Evolutionary conservation across 2,329 filamentous ascomycete genomes (phyloP), one percentile per base, ranked within the genome.

Genomic region (Chrysosporium queenslandicum): DNA sequence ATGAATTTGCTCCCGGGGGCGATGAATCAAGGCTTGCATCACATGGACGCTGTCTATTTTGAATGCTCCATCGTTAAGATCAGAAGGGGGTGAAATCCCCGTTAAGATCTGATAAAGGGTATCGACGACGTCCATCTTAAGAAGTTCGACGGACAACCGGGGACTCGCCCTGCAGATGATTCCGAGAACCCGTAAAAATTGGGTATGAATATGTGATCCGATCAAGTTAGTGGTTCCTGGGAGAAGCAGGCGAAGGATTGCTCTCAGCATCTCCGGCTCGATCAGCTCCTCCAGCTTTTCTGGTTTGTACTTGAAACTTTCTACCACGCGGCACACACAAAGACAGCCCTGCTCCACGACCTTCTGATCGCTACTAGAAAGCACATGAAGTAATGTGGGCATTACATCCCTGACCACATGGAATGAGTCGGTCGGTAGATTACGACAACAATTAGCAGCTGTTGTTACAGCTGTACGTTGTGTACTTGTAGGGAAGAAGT

Each of bases 31-130:
- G 34, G 94, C 89, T 71, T 98, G 92, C 94, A 98, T 98, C 62
- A 98, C 92, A 42, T 98, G 81, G 52, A 97, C 91, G 64, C 89
- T 95, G 68, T 97, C 91, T 58, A 97, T 85, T 70, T 94, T 95
- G 14, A 56, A 39, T 14, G 47, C 16, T 0, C 42, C 50, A 65
- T 91, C 83, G 32, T 89, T 83, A 1, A 78, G 83, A 30, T 85
- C 86, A 56, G 76, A 80, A 0, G 92, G 92, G 1, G 92, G 90
- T 0, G 92, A 97, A 1, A 98, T 88, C 18, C 92, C 92, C 0
- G 92, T 97, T 46, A 98, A 72, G 39, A 98, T 97, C 68, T 98
- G 92, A 65, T 97, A 98, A 1, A 98, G 75, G 0, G 92, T 98
- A 68, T 97, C 92, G 23, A 98, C 92, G 50, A 98, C 86, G 60